Base-by-base conservation (phyloP, 75 land plant genomes). In the Ceratopteris richardii region DNA sequence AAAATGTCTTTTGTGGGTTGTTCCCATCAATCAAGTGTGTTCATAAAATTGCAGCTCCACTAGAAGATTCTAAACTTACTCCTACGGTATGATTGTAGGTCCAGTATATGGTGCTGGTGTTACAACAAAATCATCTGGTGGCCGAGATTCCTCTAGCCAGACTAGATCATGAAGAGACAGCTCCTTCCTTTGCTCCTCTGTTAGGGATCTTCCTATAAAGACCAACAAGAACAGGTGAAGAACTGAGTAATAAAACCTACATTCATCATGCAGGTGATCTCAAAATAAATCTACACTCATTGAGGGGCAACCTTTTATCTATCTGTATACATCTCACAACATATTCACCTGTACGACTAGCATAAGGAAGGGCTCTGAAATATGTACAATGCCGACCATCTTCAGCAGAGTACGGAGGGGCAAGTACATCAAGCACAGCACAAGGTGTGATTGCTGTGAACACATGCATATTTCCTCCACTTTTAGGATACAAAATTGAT, bases 401-500 rank as follows among this genome's bases (percentile, higher is more conserved):
- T 2, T 51, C 58, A 0, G 50, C 57, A 19, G 80, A 71, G 42
- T 87, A 87, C 18, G 92, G 92, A 28, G 92, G 92, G 1, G 85
- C 84, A 14, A 87, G 58, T 9, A 87, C 77, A 65, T 87, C 92
- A 11, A 87, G 88, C 18, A 87, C 65, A 11, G 72, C 88, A 65
- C 92, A 84, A 0, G 92, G 42, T 0, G 80, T 87, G 14, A 84
- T 60, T 31, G 92, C 88, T 31, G 72, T 78, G 61, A 87, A 78
- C 0, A 56, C 51, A 54, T 87, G 92, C 30, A 87, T 81, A 44
- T 84, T 87, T n/a, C 92, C 92, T 44, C 92, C 92, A 17, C 72
- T 29, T 23, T 69, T 63, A 20, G 92, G 92, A 46, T 73, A 76
- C 1, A 87, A 58, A 20, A 84, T 67, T 10, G 79, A 66, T 22